Evolutionary conservation across 495 filamentous ascomycete species (phyloP).

Genomic region (Penicillium nucicola): DNA sequence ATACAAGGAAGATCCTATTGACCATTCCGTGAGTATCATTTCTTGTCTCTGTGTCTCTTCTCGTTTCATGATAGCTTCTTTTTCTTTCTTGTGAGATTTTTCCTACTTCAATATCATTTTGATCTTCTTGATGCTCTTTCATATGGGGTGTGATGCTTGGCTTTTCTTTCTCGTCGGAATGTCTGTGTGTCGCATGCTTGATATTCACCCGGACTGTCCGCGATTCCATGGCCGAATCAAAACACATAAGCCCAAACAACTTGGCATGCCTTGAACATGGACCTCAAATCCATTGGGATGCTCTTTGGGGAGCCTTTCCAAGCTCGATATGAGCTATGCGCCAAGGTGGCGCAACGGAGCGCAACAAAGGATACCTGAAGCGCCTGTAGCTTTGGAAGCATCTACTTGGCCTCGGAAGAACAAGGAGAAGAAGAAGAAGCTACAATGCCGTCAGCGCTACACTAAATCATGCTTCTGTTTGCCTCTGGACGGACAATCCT

Average conservation of each 20-base stretch:
- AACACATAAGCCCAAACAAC: not conserved
- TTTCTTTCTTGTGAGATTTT: slow-evolving; percentile 8
- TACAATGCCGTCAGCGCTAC: slow-evolving; percentile 20
- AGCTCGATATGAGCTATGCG: too few species aligned
- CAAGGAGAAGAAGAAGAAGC: slow-evolving; percentile 16
- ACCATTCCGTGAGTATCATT: slow-evolving; percentile 40
- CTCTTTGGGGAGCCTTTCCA: not conserved
- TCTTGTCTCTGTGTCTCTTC: slow-evolving; percentile 3
- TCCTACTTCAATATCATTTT: slow-evolving; percentile 24
- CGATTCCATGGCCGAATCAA: not conserved
- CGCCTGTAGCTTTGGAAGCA: slow-evolving; percentile 1
- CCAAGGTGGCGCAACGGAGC: not conserved
- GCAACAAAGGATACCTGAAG: slow-evolving; percentile 5
- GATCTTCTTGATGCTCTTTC: slow-evolving; percentile 12
- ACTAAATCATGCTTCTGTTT: slow-evolving; percentile 23
- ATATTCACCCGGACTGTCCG: not conserved
- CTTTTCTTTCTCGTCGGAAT: not conserved
- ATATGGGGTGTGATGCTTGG: not conserved
- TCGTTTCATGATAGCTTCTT: slow-evolving; percentile 13
- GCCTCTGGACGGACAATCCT: slow-evolving; percentile 21
- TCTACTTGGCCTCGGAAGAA: slow-evolving; percentile 19
- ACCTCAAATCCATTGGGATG: not conserved
- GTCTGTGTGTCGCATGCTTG: not conserved
- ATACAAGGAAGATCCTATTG: slow-evolving; percentile 42
- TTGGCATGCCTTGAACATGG: not conserved